Percentiles rank a stretch among this genome's conserved stretches.
These are phyloP conservation scores for Candida chauliodis DNA, from an alignment of 805 yeast genomes.

Conservation along the genomic window DNA sequence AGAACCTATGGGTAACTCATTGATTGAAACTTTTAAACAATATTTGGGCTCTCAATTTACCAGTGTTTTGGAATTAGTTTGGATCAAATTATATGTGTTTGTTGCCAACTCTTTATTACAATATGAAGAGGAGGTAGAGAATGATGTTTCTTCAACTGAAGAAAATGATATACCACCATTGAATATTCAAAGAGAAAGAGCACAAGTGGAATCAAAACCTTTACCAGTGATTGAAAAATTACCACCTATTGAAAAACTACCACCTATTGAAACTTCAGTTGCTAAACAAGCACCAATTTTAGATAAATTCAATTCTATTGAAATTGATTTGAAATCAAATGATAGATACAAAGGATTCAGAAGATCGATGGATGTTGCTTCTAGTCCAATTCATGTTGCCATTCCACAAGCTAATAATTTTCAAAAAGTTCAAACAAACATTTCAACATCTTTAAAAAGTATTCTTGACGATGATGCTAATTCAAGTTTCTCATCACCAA, in stretches of 20 bases:
- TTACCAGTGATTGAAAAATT: slow-evolving; percentile 9
- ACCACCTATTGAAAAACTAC: neutral
- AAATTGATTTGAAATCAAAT: slow-evolving; percentile 25
- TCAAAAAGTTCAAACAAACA: slow-evolving; percentile 8
- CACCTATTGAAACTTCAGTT: neutral
- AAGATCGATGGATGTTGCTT: slow-evolving; percentile 25
- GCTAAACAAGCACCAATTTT: slow-evolving; percentile 1
- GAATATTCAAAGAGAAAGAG: slow-evolving; percentile 15
- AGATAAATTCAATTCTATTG: slow-evolving; percentile 14
- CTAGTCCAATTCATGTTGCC: slow-evolving; percentile 21
- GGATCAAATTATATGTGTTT: slow-evolving; percentile 39
- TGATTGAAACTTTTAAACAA: slow-evolving; percentile 35
- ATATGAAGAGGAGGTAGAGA: slow-evolving; percentile 10
- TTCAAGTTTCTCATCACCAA: slow-evolving; percentile 9
- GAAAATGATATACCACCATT: slow-evolving; percentile 25
- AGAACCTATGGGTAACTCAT: slow-evolving; percentile 41
- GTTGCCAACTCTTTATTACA: slow-evolving; percentile 36
- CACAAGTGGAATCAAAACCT: slow-evolving; percentile 12
- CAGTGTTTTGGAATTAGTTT: slow-evolving; percentile 31
- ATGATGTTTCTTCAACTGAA: slow-evolving; percentile 14
- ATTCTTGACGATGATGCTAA: slow-evolving; percentile 9
- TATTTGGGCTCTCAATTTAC: slow-evolving; percentile 30
- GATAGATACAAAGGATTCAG: slow-evolving; percentile 42
- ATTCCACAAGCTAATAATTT: slow-evolving; percentile 15
- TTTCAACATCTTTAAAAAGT: slow-evolving; percentile 7